Conservation (phyloP, 345 rosid species). For the Dipteronia dyeriana region DNA sequence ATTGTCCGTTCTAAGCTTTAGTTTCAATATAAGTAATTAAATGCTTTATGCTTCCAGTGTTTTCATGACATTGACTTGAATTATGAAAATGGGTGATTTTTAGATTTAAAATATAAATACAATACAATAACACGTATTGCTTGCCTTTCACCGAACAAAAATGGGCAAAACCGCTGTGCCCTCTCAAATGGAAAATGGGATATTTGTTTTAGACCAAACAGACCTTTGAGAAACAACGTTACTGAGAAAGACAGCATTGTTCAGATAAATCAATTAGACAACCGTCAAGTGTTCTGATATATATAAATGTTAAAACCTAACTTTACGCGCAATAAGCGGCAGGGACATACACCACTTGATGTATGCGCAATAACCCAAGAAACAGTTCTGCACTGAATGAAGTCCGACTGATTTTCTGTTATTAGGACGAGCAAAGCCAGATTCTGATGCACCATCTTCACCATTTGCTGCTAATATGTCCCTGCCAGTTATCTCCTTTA, state of each 20-base stretch:
- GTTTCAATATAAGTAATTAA: too few species aligned
- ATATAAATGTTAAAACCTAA: slow-evolving; percentile 24
- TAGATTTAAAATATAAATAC: too few species aligned
- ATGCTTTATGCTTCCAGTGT: too few species aligned
- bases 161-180: too few species aligned
- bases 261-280: slow-evolving; percentile 19
- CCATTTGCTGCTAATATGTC: slow-evolving; percentile 59
- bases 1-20: too few species aligned
- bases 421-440: slow-evolving; percentile 42
- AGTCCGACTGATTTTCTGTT: slow-evolving; percentile 70
- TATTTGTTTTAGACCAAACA: not conserved
- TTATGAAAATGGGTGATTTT: too few species aligned
- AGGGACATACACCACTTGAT: too few species aligned
- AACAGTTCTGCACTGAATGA: slow-evolving; percentile 66
- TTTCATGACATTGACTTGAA: too few species aligned
- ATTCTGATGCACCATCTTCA: slow-evolving; percentile 47
- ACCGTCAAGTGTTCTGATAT: slow-evolving; percentile 9
- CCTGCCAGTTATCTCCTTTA: slow-evolving; percentile 86
- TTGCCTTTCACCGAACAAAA: too few species aligned
- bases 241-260: slow-evolving; percentile 12
- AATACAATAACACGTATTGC: too few species aligned
- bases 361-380: slow-evolving; percentile 28
- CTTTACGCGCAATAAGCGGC: too few species aligned
- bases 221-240: not conserved
- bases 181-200: too few species aligned